A percentile compares a stretch with the other conserved stretches of the same genome.
These are phyloP conservation scores for Scheffersomyces parashehatae DNA, from an alignment of 1,139 yeast genomes.

Conservation along the genomic window DNA sequence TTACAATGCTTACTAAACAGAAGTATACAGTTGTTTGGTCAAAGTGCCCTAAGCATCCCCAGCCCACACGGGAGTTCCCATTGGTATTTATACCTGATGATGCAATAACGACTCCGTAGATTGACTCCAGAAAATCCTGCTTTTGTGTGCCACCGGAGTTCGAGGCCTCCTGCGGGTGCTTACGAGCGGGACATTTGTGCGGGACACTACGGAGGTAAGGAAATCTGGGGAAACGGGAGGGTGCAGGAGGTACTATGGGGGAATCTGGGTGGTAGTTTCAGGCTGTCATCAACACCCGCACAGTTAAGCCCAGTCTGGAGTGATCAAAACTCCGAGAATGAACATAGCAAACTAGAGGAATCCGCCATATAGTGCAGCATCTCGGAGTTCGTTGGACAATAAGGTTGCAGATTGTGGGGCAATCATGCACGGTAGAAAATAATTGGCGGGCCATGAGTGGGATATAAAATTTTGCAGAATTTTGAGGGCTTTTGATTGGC, in stretches of 20 bases:
- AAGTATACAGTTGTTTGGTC: no score
- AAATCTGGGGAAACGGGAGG: background rate
- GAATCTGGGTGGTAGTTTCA: no score
- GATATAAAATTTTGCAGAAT: no score
- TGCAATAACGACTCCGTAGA: no score
- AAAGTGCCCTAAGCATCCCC: no score
- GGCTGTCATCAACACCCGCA: background rate
- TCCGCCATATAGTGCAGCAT: background rate
- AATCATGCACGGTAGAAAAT: background rate
- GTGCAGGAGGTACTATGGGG: no score
- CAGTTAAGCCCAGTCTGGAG: background rate
- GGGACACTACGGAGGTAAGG: background rate
- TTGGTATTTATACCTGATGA: no score
- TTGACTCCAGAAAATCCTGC: no score
- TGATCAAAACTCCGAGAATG: background rate
- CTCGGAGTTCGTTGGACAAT: background rate
- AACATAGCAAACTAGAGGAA: no score
- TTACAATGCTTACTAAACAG: no score
- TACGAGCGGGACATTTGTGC: conserved; percentile 1
- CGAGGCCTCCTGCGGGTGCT: background rate
- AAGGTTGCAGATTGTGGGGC: background rate
- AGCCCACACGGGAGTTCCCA: no score
- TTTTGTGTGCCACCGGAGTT: background rate
- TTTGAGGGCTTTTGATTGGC: background rate
- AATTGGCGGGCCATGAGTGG: background rate